Evolutionary conservation across 2,329 filamentous ascomycete genomes (phyloP), one percentile per base, ranked within the genome.

Genomic region (Xylariaceae sp.): DNA sequence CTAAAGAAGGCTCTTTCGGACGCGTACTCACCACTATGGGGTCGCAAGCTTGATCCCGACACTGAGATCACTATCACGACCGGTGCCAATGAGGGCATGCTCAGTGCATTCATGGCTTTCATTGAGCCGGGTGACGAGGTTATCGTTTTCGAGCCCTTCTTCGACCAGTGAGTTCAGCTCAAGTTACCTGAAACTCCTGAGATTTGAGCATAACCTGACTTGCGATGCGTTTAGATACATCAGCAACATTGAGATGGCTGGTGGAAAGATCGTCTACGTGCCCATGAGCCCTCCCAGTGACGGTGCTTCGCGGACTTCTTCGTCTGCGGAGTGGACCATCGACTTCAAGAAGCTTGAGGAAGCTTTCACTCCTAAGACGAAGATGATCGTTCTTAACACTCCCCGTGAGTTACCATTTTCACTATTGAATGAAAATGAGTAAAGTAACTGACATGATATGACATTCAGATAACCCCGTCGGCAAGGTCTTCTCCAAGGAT

Each of bases 61-160:
- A 96, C 88, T 1, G 94, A 99, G 73, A 88, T 99, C 62, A 92
- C 91, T 18, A 91, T 99, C 73, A 97, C 94, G 3, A 97, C 93
- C 0, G 90, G 90, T 49, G 90, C 90, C 47, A 95, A 95, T 70
- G 90, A 95, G 76, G 84, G 90, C 69, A 97, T 97, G 91, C 80
- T 99, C 65, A 93, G 90, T 72, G 94, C 92, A 0, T 97, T 99
- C 72, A 97, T 99, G 94, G 94, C 84, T 2, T 99, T 99, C 68
- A 86, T 99, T 60, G 94, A 99, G 75, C 83, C 85, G 0, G 94
- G 91, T 10, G 94, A 99, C 71, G 94, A 99, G 75, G 94, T 97
- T 65, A 97, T 99, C 66, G 84, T 99, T 58, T 97, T 99, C 73
- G 94, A 99, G 78, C 94, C 94, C 9, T 99, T 97, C 77, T 99